Percentiles rank a stretch among this genome's conserved stretches.
phyloP scores from a whole-genome alignment of 2,329 filamentous ascomycete genomes.

The Aureobasidium sp. region DNA sequence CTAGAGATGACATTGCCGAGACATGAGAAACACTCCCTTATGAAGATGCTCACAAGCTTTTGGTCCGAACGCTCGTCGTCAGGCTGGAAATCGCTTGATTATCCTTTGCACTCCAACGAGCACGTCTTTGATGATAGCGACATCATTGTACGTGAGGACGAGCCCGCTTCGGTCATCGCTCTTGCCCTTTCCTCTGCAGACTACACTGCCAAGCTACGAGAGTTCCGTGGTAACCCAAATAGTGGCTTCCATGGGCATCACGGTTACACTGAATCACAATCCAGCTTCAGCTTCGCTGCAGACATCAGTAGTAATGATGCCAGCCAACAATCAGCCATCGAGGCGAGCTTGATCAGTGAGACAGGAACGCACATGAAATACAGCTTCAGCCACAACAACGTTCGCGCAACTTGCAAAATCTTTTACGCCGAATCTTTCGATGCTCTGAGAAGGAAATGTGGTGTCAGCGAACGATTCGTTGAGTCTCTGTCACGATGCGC shows the following conservation, averaged over 20 bases:
- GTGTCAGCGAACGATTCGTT: slow-evolving; percentile 85
- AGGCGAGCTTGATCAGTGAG: slow-evolving; percentile 73
- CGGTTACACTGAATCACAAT: slow-evolving; percentile 21
- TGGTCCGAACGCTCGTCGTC: slow-evolving; percentile 97
- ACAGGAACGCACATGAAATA: slow-evolving; percentile 94
- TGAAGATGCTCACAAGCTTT: slow-evolving; percentile 95
- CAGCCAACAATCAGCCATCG: slow-evolving; percentile 62
- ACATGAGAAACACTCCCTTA: slow-evolving; percentile 84
- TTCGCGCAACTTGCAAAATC: slow-evolving; percentile 94
- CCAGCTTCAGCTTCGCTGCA: slow-evolving; percentile 16
- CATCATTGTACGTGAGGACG: slow-evolving; percentile 94
- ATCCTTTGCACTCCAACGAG: slow-evolving; percentile 73
- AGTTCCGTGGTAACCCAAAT: slow-evolving; percentile 40
- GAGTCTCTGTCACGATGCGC: slow-evolving; percentile 91
- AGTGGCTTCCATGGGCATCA: slow-evolving; percentile 20
- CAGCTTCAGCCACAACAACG: slow-evolving; percentile 87
- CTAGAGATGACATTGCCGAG: slow-evolving; percentile 72
- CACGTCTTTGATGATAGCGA: slow-evolving; percentile 97
- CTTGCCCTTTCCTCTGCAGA: slow-evolving; percentile 83
- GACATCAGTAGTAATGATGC: slow-evolving; percentile 10
- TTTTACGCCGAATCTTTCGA: slow-evolving; percentile 99
- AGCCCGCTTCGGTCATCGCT: slow-evolving; percentile 92
- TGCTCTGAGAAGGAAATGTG: slow-evolving; percentile 84
- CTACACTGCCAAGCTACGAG: slow-evolving; percentile 71
- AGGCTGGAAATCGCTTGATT: slow-evolving; percentile 87